A percentile compares a stretch with the other conserved stretches of the same genome.
Conservation (phyloP, 352 stramenopile species). For the Lagenidium giganteum region DNA sequence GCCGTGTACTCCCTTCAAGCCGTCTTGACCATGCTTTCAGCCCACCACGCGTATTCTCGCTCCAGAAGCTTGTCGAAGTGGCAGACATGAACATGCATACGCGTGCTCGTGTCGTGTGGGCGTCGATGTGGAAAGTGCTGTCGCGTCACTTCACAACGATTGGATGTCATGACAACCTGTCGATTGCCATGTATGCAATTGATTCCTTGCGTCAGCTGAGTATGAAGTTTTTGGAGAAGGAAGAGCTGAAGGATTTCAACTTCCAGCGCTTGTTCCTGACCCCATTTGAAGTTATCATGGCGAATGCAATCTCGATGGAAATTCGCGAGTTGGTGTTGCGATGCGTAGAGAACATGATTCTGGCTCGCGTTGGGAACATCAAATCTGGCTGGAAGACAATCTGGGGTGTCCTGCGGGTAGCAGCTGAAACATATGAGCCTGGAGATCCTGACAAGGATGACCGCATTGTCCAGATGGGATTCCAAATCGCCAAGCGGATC, state of each 20-base stretch:
- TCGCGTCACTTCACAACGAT: constrained; percentile 97
- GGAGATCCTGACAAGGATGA: constrained; percentile 43
- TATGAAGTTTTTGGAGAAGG: constrained; percentile 99
- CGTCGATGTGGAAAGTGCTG: constrained; percentile 97
- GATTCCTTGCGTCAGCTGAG: constrained; percentile 99
- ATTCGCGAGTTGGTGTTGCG: constrained; percentile 90
- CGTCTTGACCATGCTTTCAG: constrained; percentile 26
- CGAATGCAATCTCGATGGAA: constrained; percentile 70
- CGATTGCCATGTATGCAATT: constrained; percentile 98
- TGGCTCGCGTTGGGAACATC: constrained; percentile 84
- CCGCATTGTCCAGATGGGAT: constrained; percentile 80
- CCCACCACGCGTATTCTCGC: constrained; percentile 95
- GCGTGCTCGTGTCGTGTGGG: constrained; percentile 95
- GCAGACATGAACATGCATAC: constrained; percentile 99
- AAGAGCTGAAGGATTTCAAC: constrained; percentile 98
- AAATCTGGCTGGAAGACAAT: constrained; percentile 93
- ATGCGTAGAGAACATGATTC: constrained; percentile 91
- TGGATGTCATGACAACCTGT: constrained; percentile 94
- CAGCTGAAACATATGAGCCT: constrained; percentile 78
- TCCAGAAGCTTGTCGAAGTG: constrained; percentile 99
- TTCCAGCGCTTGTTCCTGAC: constrained; percentile 98
- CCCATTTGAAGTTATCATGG: constrained; percentile 96
- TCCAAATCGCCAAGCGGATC: constrained; percentile 86
- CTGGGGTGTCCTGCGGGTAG: constrained; percentile 88
- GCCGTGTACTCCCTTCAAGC: constrained; percentile 24